phyloP scores from a whole-genome alignment of 257 asterid species.

The Salvia hispanica region DNA sequence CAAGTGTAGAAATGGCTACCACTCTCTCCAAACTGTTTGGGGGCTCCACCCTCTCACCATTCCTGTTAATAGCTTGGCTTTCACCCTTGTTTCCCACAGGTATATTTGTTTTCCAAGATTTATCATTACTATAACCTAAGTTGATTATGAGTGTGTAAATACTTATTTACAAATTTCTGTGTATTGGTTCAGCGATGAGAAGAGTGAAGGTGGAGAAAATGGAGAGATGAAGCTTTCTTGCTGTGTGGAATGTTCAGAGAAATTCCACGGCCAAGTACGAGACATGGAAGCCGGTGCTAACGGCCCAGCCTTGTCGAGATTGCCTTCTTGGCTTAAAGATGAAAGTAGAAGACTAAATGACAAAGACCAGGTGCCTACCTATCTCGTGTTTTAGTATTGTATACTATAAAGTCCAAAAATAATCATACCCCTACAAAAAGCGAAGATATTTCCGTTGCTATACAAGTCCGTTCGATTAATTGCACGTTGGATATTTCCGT shows the following conservation, averaged over 20 bases:
- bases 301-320: conserved; percentile 46
- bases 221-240: conserved; percentile 41
- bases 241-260: conserved; percentile 50
- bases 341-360: conserved; percentile 47
- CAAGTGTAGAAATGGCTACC: conserved; percentile 65
- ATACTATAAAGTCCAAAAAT: neutral
- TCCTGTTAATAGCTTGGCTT: conserved; percentile 58
- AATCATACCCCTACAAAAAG: too few species aligned
- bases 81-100: conserved; percentile 65
- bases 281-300: conserved; percentile 25
- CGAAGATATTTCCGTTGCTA: too few species aligned
- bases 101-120: conserved; percentile 10
- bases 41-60: conserved; percentile 71
- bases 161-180: too few species aligned
- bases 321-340: conserved; percentile 81
- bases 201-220: conserved; percentile 39
- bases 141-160: too few species aligned
- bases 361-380: conserved; percentile 50
- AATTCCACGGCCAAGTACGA: conserved; percentile 49
- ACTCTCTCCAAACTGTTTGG: conserved; percentile 72
- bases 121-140: too few species aligned
- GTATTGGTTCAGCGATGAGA: conserved; percentile 34
- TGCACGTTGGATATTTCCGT: too few species aligned
- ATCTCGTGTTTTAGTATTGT: neutral
- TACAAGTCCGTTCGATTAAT: too few species aligned